phyloP scores from a whole-genome alignment of 805 yeast genomes.

The Saccharomycopsis schoenii region DNA sequence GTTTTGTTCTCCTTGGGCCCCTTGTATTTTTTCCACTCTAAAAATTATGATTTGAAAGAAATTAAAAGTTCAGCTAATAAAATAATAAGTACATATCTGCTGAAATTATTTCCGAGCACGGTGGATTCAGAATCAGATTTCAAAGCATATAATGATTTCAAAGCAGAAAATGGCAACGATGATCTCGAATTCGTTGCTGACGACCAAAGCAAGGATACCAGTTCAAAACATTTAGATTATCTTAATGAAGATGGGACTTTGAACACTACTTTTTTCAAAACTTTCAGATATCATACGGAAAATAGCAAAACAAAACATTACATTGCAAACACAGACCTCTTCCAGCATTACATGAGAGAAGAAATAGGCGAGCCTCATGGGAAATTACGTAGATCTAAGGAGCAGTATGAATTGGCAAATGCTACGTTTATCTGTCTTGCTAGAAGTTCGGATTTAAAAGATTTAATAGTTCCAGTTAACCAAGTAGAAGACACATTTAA shows the following conservation, averaged over 20 bases:
- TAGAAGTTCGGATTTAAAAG: slow-evolving; percentile 50
- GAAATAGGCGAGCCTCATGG: not conserved
- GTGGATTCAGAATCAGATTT: not conserved
- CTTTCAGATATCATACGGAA: slow-evolving; percentile 6
- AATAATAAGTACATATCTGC: not conserved
- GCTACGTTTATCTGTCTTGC: slow-evolving; percentile 71
- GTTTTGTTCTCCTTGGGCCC: not conserved
- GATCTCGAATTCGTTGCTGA: not conserved
- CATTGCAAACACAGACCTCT: not conserved
- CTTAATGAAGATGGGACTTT: slow-evolving; percentile 9
- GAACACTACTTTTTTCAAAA: slow-evolving; percentile 10
- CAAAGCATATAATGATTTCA: not conserved
- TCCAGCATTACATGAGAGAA: not conserved
- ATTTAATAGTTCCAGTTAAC: slow-evolving; percentile 41
- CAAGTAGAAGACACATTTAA: slow-evolving; percentile 61
- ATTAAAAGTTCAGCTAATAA: not conserved
- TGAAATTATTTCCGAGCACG: not conserved
- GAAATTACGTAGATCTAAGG: slow-evolving; percentile 25
- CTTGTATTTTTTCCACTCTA: not conserved
- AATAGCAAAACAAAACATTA: not conserved
- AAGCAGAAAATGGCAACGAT: not conserved
- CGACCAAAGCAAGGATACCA: no score
- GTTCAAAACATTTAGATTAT: not conserved
- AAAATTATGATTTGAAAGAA: not conserved
- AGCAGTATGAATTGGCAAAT: slow-evolving; percentile 37